Conservation (phyloP, 805 yeast genomes). For the Myxozyma nipponensis region DNA sequence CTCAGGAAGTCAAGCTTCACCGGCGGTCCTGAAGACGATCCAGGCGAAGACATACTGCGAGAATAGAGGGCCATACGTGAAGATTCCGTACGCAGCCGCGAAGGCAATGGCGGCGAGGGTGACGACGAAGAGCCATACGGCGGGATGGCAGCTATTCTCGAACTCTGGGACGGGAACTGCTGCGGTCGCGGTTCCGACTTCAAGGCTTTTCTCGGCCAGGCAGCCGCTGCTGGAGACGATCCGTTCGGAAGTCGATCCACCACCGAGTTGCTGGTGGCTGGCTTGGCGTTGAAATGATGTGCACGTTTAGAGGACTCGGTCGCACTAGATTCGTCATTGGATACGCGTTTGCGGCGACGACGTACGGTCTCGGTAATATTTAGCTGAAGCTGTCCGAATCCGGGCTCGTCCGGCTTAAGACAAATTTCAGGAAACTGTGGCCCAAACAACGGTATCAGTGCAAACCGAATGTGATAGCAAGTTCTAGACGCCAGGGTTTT, state of each 20-base stretch:
- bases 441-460: constrained; percentile 79
- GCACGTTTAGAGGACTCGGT: constrained; percentile 1
- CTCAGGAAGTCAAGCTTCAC: constrained; percentile 24
- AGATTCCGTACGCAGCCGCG: not conserved
- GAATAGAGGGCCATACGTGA: not conserved
- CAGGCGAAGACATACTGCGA: not conserved
- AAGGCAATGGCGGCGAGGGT: constrained; percentile 1
- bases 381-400: constrained; percentile 58
- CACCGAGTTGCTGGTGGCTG: not conserved
- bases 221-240: not conserved
- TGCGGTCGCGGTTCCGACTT: not conserved
- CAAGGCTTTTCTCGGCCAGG: not conserved
- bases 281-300: not conserved
- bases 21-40: constrained; percentile 5
- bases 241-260: not conserved
- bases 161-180: too few relatives aligned
- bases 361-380: constrained; percentile 26
- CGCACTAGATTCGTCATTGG: constrained; percentile 4
- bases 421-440: constrained; percentile 59
- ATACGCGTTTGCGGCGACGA: constrained; percentile 25
- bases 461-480: constrained; percentile 71
- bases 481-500: constrained; percentile 64
- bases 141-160: too few relatives aligned
- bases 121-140: not conserved
- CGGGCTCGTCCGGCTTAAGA: constrained; percentile 54